Evolutionary conservation across 768 basidiomycete genomes (phyloP), one percentile per base, ranked within the genome.

Genomic region (Astraeus odoratus): DNA sequence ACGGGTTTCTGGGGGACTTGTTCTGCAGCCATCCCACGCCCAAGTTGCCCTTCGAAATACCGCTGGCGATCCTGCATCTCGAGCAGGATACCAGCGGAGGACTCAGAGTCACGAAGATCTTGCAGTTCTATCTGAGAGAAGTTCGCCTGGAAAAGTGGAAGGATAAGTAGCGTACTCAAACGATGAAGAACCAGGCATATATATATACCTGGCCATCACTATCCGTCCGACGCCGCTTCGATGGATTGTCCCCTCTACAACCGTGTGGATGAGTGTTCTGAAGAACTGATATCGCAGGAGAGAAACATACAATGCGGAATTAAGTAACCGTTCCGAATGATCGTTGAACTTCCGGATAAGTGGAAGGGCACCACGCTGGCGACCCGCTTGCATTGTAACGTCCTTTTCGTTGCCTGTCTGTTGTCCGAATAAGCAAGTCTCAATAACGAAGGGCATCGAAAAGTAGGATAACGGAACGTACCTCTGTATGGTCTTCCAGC

Each of bases 261-360:
- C 43, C 37, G 36, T 36, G 26, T 20, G 22, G 45, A 48, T 38
- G 6, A 23, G 36, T 23, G 44, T 22, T 43, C 20, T 19, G 24
- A n/a, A 44, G 49, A 15, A 46, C 1, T 22, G 9, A 33, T 16
- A 22, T 43, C 27, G 15, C 25, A 29, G 37, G 53, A 63, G 3
- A 15, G 12, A 7, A n/a, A 58, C 70, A 54, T 57, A 86, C 87
- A 90, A 56, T 4, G 86, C 83, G 34, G 88, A 81, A 47, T 86
- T 83, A 12, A 98, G 68, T 8, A 97, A 69, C 52, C 92, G 70
- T 54, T 95, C 91, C 1, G 92, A 96, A 63, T 99, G 96, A 57
- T 97, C 92, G 57, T 98, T 99, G 67, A 99, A 98, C 60, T 94
- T 88, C 39, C 95, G 77, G 52, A 99, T 98, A 38, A 98, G 74